Conservation (phyloP, 768 basidiomycete species). For the Gloeophyllum trabeum region DNA sequence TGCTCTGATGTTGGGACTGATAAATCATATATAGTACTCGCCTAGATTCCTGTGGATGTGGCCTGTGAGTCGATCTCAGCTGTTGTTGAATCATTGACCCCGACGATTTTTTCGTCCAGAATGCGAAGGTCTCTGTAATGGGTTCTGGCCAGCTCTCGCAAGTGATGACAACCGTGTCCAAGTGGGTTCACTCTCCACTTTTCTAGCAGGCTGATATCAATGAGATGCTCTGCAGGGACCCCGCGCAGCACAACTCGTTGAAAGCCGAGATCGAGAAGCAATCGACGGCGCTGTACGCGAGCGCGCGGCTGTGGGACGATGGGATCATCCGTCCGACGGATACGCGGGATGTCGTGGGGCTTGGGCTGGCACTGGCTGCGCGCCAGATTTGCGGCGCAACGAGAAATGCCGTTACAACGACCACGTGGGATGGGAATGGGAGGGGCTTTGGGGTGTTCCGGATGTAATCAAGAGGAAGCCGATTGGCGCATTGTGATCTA, state of each 20-base stretch:
- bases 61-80: conserved; percentile 49
- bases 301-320: conserved; percentile 91
- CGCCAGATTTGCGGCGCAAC: no score
- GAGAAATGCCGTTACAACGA: conserved; percentile 11
- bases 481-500: no score
- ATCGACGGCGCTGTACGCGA: conserved; percentile 79
- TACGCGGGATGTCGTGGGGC: conserved; percentile 78
- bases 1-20: conserved; percentile 1
- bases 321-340: conserved; percentile 85
- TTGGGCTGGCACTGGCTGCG: conserved; percentile 75
- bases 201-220: neutral
- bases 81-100: conserved; percentile 4
- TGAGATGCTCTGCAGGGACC: conserved; percentile 40
- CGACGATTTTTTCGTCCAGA: conserved; percentile 27
- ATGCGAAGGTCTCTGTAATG: conserved; percentile 93
- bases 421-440: conserved; percentile 57
- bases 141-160: conserved; percentile 87
- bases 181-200: conserved; percentile 28
- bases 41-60: conserved; percentile 98
- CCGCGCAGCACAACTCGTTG: conserved; percentile 61
- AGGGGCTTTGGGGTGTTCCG: conserved; percentile 85
- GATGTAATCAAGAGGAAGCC: no score
- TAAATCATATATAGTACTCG: conserved; percentile 49
- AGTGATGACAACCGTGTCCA: conserved; percentile 87
- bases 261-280: conserved; percentile 82